Conservation (phyloP, 108 stramenopile species). For the Skeletonema potamos region DNA sequence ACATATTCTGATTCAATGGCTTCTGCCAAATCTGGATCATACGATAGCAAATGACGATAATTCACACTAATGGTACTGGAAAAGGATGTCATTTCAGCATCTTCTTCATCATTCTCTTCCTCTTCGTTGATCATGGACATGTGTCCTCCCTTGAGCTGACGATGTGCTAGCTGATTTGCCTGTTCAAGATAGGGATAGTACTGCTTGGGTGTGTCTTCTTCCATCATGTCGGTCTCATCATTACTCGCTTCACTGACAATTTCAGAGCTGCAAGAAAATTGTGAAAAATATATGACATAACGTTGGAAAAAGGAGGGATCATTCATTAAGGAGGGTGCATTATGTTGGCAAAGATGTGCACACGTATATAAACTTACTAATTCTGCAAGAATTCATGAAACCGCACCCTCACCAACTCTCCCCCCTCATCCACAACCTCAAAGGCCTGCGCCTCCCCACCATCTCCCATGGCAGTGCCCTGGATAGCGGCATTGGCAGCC, state of each 20-base stretch:
- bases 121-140: constrained; percentile 21
- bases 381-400: constrained; percentile 71
- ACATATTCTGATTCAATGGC: constrained; percentile 83
- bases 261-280: constrained; percentile 25
- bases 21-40: constrained; percentile 79
- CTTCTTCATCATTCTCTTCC: constrained; percentile 14
- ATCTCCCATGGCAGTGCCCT: constrained; percentile 58
- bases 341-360: not conserved
- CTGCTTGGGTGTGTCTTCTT: constrained; percentile 22
- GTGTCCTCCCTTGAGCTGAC: constrained; percentile 36
- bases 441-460: constrained; percentile 36
- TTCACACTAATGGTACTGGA: constrained; percentile 75
- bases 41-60: constrained; percentile 57
- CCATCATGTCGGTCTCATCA: constrained; percentile 3
- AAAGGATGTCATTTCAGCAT: constrained; percentile 43
- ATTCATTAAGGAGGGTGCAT: not conserved
- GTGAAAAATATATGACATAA: not conserved
- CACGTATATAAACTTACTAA: constrained; percentile 78
- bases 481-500: constrained; percentile 68
- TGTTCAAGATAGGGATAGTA: constrained; percentile 80
- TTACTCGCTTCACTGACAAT: constrained; percentile 15
- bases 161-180: constrained; percentile 57
- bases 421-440: constrained; percentile 71
- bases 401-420: constrained; percentile 69
- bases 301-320: not conserved